Conservation (phyloP, 2,329 filamentous ascomycete species). For the Camillea tinctor region DNA sequence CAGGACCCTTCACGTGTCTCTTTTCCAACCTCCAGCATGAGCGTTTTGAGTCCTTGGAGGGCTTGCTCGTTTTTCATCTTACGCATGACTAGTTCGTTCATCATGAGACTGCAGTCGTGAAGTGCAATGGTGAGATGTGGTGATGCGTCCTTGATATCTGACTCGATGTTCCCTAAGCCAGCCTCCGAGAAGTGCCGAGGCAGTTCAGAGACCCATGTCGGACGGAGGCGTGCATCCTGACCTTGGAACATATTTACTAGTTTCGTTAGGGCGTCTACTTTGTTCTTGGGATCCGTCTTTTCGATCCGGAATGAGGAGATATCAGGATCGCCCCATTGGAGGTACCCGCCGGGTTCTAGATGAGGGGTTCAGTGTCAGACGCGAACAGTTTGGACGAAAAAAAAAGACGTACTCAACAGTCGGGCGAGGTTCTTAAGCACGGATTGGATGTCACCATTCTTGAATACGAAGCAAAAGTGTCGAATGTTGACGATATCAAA, state of each 20-base stretch:
- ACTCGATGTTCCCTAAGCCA: conserved; percentile 8
- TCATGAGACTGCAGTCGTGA: conserved; percentile 15
- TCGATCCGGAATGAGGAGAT: conserved; percentile 6
- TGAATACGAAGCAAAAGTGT: conserved; percentile 21
- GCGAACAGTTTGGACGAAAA: not conserved
- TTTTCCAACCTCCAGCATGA: conserved; percentile 11
- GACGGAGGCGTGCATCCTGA: conserved; percentile 9
- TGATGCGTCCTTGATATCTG: conserved; percentile 7
- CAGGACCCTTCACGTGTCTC: conserved; percentile 15
- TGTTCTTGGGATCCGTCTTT: conserved; percentile 1
- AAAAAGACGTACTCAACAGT: conserved; percentile 4
- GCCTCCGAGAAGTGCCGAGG: conserved; percentile 5
- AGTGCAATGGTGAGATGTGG: conserved; percentile 9
- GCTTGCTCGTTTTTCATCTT: conserved; percentile 15
- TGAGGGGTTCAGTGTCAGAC: not conserved
- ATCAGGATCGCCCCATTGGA: conserved; percentile 18
- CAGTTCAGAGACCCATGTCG: conserved; percentile 9
- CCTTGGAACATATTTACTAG: conserved; percentile 2
- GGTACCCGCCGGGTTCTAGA: conserved; percentile 17
- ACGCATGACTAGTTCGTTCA: conserved; percentile 20
- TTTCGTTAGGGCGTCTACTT: not conserved
- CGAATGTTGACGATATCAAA: conserved; percentile 27
- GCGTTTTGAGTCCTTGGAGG: conserved; percentile 5
- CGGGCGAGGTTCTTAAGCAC: conserved; percentile 1
- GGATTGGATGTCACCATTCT: conserved; percentile 9